A percentile compares a stretch with the other conserved stretches of the same genome.
Evolutionary conservation across 164 flowering plant species (phyloP).

Genomic region (Litsea cubeba): DNA sequence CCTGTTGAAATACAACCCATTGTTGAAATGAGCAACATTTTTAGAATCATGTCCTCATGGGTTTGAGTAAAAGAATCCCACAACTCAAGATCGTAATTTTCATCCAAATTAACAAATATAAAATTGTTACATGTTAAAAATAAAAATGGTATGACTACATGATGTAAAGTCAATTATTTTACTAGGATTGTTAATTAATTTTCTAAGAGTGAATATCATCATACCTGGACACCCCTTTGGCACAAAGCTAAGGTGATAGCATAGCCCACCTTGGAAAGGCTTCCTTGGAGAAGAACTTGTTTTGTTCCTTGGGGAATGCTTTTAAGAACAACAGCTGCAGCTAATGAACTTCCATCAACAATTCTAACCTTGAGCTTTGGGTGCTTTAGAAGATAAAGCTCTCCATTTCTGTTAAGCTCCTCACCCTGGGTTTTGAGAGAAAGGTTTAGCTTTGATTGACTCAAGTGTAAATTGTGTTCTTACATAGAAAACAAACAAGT

Average conservation of each 20-base stretch:
- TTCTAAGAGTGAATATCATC: background rate
- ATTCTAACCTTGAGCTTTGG: constrained; percentile 50
- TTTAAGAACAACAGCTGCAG: constrained; percentile 47
- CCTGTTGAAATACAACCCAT: constrained; percentile 10
- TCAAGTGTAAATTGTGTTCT: too few species aligned
- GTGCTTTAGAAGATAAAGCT: constrained; percentile 41
- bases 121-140: background rate
- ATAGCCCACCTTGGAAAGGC: constrained; percentile 38
- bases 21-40: too few species aligned
- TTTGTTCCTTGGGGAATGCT: constrained; percentile 52
- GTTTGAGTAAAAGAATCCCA: background rate
- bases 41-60: background rate
- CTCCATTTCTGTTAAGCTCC: constrained; percentile 56
- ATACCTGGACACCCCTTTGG: constrained; percentile 43
- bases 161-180: too few species aligned
- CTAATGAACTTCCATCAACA: constrained; percentile 60
- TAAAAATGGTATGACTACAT: too few species aligned
- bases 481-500: background rate
- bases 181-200: too few species aligned
- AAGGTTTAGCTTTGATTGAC: too few species aligned
- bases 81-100: background rate
- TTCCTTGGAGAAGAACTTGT: constrained; percentile 47
- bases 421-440: constrained; percentile 35
- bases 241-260: constrained; percentile 39
- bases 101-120: background rate